Evolutionary conservation across 2,329 filamentous ascomycete species (phyloP).

Genomic region (Fusarium goolgardi): DNA sequence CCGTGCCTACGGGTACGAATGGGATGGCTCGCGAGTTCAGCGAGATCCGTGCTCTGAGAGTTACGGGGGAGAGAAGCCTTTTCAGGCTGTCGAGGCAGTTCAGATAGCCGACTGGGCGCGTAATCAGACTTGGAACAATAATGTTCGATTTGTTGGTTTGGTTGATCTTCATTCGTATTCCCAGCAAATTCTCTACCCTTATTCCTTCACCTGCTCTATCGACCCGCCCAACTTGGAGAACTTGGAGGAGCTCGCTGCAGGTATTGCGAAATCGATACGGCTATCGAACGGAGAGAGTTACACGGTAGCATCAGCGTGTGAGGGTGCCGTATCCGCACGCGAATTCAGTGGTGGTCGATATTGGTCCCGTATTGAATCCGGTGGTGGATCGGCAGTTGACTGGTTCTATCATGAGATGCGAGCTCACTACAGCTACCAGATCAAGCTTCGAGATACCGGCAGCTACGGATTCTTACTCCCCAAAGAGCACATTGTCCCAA

Average conservation of each 20-base stretch:
- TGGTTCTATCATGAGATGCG: constrained; percentile 93
- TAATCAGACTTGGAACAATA: constrained; percentile 79
- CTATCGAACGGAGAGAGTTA: constrained; percentile 81
- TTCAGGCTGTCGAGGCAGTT: constrained; percentile 83
- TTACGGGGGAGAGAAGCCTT: constrained; percentile 85
- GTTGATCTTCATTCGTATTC: constrained; percentile 95
- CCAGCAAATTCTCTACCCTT: constrained; percentile 93
- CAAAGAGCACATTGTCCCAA: constrained; percentile 86
- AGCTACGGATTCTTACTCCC: constrained; percentile 95
- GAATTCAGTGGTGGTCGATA: constrained; percentile 40
- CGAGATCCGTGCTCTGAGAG: constrained; percentile 90
- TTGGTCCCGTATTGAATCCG: constrained; percentile 70
- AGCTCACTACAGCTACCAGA: constrained; percentile 89
- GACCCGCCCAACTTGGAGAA: constrained; percentile 90
- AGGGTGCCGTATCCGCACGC: constrained; percentile 70
- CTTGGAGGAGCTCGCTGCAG: constrained; percentile 87
- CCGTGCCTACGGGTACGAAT: constrained; percentile 85
- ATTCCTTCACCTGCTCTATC: constrained; percentile 82
- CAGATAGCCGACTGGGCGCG: constrained; percentile 83
- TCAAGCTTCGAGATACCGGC: constrained; percentile 92
- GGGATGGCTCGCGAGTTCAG: constrained; percentile 75
- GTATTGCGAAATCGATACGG: constrained; percentile 88
- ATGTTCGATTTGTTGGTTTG: constrained; percentile 83
- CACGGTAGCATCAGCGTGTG: constrained; percentile 85
- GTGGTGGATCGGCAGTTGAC: constrained; percentile 88